phyloP scores from a whole-genome alignment of 164 flowering plant genomes.

The Akebia trifoliata region DNA sequence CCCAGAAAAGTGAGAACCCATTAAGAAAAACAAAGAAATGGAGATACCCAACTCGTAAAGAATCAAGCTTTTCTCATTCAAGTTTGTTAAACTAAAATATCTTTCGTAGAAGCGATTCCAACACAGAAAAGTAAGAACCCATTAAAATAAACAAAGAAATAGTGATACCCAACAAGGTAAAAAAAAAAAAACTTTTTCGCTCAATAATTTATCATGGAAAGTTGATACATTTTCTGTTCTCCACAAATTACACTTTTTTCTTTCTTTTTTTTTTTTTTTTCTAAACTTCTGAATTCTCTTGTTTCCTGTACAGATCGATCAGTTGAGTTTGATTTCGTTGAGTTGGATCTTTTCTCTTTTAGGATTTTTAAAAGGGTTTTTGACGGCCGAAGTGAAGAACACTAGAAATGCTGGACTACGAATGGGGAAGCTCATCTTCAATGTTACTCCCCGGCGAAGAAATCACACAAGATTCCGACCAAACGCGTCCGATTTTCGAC shows the following conservation, averaged over 20 bases:
- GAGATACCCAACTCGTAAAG: too few species aligned
- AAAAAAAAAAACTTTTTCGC: neutral
- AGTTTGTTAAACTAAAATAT: neutral
- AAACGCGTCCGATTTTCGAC: constrained; percentile 38
- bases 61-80: too few species aligned
- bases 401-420: constrained; percentile 53
- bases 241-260: neutral
- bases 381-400: neutral
- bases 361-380: neutral
- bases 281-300: too few species aligned
- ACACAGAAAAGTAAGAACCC: neutral
- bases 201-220: constrained; percentile 6
- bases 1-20: too few species aligned
- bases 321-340: constrained; percentile 4
- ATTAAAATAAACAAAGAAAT: neutral
- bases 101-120: neutral
- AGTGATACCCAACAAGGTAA: neutral
- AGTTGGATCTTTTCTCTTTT: too few species aligned
- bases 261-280: neutral
- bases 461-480: constrained; percentile 23
- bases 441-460: constrained; percentile 42
- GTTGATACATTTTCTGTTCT: constrained; percentile 9
- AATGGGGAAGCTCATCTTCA: constrained; percentile 55
- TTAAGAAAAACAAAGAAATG: too few species aligned
- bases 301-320: neutral